Percentiles rank a stretch among this genome's conserved stretches.
Evolutionary conservation across 1,139 yeast species (phyloP).

Genomic region (Pichia sp.): DNA sequence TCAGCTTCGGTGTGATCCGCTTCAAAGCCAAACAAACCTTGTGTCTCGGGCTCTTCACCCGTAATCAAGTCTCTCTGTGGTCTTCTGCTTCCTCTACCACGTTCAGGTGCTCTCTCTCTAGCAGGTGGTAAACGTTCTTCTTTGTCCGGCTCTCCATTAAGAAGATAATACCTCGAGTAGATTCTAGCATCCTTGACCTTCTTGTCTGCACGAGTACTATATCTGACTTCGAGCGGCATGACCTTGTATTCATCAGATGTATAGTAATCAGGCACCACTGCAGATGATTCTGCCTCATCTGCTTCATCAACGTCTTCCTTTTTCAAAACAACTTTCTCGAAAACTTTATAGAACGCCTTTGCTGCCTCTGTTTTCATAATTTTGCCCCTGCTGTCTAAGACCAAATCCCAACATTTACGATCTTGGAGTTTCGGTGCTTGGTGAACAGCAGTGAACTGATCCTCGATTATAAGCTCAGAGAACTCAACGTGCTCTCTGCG

Average conservation of each 20-base stretch:
- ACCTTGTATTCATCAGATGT: constrained; percentile 6
- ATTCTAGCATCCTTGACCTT: constrained; percentile 54
- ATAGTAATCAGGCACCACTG: background rate
- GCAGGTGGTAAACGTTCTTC: constrained; percentile 17
- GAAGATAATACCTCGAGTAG: constrained; percentile 57
- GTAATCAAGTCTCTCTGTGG: constrained; percentile 20
- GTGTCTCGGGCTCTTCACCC: constrained; percentile 13
- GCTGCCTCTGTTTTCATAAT: constrained; percentile 10
- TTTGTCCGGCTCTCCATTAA: constrained; percentile 66
- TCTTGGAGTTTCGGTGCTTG: constrained; percentile 12
- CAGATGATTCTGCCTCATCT: background rate
- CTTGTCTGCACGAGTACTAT: constrained; percentile 46
- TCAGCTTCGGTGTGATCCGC: constrained; percentile 8
- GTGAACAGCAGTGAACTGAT: constrained; percentile 24
- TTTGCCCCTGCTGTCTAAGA: constrained; percentile 5
- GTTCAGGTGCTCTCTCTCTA: constrained; percentile 2
- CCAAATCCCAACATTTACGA: constrained; percentile 14
- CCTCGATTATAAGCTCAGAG: constrained; percentile 7
- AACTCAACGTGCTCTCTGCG: constrained; percentile 11
- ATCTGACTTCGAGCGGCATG: constrained; percentile 31
- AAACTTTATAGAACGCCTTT: constrained; percentile 2
- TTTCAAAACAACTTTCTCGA: background rate
- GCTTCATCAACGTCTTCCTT: background rate
- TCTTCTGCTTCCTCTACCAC: background rate
- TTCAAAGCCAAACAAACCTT: constrained; percentile 15